A percentile compares a stretch with the other conserved stretches of the same genome.
These are phyloP conservation scores for Calocybe indica DNA, from an alignment of 768 basidiomycete genomes.

Conservation along the genomic window DNA sequence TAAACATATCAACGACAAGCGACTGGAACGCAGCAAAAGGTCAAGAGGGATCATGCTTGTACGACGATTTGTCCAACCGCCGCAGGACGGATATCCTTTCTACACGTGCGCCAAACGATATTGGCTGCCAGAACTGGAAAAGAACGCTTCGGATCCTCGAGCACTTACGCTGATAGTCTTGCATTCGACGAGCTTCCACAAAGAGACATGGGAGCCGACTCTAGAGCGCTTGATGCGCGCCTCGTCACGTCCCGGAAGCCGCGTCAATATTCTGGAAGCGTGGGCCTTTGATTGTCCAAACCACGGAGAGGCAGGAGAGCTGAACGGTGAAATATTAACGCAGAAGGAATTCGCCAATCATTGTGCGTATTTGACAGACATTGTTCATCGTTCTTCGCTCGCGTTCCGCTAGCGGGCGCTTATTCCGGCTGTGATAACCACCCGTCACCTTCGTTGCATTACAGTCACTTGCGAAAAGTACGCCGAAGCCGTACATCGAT, in stretches of 20 bases:
- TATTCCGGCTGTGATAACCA: too few species aligned
- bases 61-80: too few species aligned
- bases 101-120: conserved; percentile 35
- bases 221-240: conserved; percentile 41
- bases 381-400: neutral
- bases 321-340: conserved; percentile 46
- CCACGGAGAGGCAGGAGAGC: conserved; percentile 53
- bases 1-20: too few species aligned
- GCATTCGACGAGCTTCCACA: conserved; percentile 71
- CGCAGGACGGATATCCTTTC: too few species aligned
- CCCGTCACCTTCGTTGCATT: neutral
- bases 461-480: conserved; percentile 63
- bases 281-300: conserved; percentile 73
- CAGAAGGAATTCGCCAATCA: conserved; percentile 35
- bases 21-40: too few species aligned
- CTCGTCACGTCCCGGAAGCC: conserved; percentile 11
- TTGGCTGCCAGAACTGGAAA: conserved; percentile 35
- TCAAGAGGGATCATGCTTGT: too few species aligned
- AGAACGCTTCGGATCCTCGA: conserved; percentile 27
- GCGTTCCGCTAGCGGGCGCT: too few species aligned
- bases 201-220: conserved; percentile 68
- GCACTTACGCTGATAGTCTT: conserved; percentile 55
- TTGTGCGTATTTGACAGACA: conserved; percentile 28
- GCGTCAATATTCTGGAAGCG: conserved; percentile 44
- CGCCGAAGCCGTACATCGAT: conserved; percentile 50